Evolutionary conservation across 495 filamentous ascomycete genomes (phyloP).

Genomic region (Echria macrotheca): DNA sequence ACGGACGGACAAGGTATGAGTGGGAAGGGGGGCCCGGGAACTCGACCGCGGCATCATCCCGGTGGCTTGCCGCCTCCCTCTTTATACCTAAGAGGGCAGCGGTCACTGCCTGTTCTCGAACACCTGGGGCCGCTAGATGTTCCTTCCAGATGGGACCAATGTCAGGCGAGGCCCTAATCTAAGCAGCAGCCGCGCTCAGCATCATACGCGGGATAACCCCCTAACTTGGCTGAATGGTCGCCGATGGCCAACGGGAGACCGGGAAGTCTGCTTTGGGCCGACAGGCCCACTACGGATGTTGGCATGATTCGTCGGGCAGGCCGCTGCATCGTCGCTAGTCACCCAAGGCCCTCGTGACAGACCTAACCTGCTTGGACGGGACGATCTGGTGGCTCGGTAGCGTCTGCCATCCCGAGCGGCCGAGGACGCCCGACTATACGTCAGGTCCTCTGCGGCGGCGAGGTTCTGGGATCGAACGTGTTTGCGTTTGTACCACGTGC

Average conservation of each 20-base stretch:
- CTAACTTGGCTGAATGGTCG: no score
- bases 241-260: no score
- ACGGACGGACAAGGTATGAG: no score
- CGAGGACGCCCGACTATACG: no score
- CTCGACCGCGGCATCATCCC: no score
- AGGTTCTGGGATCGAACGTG: no score
- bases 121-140: no score
- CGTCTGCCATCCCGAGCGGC: neutral
- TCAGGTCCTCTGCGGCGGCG: no score
- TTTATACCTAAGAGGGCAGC: neutral
- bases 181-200: conserved; percentile 3
- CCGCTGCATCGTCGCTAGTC: conserved; percentile 16
- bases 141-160: conserved; percentile 7
- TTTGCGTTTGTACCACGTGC: conserved; percentile 29
- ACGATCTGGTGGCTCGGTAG: neutral
- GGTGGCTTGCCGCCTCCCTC: no score
- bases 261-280: conserved; percentile 13
- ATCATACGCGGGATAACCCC: conserved; percentile 1
- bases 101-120: no score
- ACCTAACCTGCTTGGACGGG: neutral
- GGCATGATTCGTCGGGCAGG: conserved; percentile 27
- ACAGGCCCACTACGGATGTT: conserved; percentile 21
- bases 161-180: conserved; percentile 6
- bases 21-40: no score
- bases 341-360: conserved; percentile 15